A percentile compares a stretch with the other conserved stretches of the same genome.
Conservation (phyloP, 169 alveolate genomes). For the Babesia caballi region DNA sequence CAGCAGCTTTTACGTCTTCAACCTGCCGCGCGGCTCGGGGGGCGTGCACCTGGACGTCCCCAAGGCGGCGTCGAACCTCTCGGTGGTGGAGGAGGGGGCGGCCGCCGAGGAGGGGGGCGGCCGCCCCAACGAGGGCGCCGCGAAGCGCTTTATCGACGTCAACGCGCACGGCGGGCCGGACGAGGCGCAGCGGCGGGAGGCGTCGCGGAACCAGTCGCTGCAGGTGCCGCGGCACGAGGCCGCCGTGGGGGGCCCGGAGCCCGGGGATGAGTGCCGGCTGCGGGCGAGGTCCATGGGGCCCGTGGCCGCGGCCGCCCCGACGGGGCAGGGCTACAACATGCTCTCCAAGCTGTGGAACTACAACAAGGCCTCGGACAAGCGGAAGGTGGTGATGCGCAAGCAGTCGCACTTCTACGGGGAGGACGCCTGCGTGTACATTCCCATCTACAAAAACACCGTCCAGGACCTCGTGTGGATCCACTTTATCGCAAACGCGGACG, state of each 20-base stretch:
- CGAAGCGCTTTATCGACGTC: not conserved
- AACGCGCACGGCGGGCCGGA: not conserved
- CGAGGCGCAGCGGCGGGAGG: not conserved
- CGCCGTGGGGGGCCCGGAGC: not conserved
- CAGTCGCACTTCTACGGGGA: conserved; percentile 28
- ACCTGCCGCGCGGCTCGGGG: conserved; percentile 1
- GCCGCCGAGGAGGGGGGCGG: not conserved
- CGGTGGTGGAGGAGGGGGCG: not conserved
- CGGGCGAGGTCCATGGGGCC: not conserved
- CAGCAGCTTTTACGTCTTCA: conserved; percentile 56
- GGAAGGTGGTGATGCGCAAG: conserved; percentile 25
- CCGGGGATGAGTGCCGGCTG: not conserved
- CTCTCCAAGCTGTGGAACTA: conserved; percentile 50
- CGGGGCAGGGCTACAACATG: conserved; percentile 30
- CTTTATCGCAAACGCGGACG: conserved; percentile 35
- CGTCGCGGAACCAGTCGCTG: not conserved
- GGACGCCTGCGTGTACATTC: conserved; percentile 57
- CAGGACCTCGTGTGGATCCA: conserved; percentile 59
- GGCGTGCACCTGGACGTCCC: conserved; percentile 9
- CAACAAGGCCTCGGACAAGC: conserved; percentile 41
- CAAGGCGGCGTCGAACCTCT: not conserved
- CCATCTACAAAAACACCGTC: conserved; percentile 32
- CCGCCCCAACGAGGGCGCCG: not conserved
- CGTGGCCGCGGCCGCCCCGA: not conserved
- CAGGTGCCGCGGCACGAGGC: not conserved